Conservation (phyloP, 805 yeast genomes). For the Geotrichum ghanense region DNA sequence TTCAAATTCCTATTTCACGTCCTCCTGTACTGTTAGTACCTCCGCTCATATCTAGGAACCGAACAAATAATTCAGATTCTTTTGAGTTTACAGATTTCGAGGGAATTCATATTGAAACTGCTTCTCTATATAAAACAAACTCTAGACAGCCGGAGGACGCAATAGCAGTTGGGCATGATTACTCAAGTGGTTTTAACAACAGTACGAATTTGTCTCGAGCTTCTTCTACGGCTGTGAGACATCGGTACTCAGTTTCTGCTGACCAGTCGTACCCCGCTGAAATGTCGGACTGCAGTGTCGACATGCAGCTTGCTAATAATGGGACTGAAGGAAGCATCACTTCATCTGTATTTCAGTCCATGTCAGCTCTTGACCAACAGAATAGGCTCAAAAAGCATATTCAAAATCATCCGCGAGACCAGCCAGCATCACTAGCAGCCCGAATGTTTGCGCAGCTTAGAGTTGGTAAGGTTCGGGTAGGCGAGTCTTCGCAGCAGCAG, state of each 20-base stretch:
- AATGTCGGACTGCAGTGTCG: not conserved
- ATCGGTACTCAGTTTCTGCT: too few species aligned
- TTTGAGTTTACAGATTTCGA: not conserved
- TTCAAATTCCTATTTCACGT: too few species aligned
- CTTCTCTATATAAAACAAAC: too few species aligned
- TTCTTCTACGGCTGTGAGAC: too few species aligned
- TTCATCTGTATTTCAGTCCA: constrained; percentile 5
- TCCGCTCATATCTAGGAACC: not conserved
- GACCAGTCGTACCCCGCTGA: too few species aligned
- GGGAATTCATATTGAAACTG: not conserved
- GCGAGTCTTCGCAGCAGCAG: not conserved
- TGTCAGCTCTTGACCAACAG: too few species aligned
- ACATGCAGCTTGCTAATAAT: not conserved
- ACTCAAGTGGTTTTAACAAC: too few species aligned
- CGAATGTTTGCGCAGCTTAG: not conserved
- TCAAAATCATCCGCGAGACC: not conserved
- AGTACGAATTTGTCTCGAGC: too few species aligned
- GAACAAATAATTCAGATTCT: not conserved
- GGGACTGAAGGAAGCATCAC: not conserved
- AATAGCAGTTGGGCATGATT: too few species aligned
- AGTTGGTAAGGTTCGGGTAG: not conserved
- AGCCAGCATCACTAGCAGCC: not conserved
- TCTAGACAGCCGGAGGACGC: too few species aligned
- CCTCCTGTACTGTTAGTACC: not conserved
- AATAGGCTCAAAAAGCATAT: not conserved